Evolutionary conservation across 179 eudicot species (phyloP).

Genomic region (Actinidia polygama): DNA sequence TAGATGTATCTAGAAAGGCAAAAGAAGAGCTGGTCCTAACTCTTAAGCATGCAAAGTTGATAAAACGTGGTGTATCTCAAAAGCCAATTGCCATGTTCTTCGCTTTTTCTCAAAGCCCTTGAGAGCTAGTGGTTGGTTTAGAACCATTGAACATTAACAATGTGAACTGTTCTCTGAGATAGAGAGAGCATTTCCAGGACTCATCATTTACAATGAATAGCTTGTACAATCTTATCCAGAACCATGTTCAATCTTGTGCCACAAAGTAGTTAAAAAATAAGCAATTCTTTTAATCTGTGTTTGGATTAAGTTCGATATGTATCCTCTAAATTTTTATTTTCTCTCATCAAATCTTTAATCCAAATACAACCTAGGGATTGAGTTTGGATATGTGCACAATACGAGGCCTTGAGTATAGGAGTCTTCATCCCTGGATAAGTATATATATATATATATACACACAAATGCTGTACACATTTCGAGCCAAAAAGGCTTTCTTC

Average conservation of each 20-base stretch:
- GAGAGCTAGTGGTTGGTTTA: background rate
- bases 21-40: background rate
- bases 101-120: background rate
- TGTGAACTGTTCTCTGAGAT: background rate
- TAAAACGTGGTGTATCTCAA: background rate
- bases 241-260: too few relatives aligned
- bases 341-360: too few relatives aligned
- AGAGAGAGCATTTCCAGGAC: background rate
- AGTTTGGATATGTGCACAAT: too few relatives aligned
- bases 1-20: background rate
- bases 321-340: too few relatives aligned
- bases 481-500: too few relatives aligned
- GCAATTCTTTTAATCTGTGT: background rate
- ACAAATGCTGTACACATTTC: too few relatives aligned
- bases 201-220: background rate
- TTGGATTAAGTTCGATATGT: too few relatives aligned
- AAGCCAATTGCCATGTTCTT: background rate
- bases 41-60: background rate
- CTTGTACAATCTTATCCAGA: too few relatives aligned
- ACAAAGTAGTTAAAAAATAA: constrained; percentile 2
- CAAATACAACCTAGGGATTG: too few relatives aligned
- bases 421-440: too few relatives aligned
- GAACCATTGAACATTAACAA: constrained; percentile 1
- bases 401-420: too few relatives aligned
- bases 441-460: too few relatives aligned